Evolutionary conservation across 2,329 filamentous ascomycete genomes (phyloP), one percentile per base, ranked within the genome.

Genomic region (Westerdykella ornata): DNA sequence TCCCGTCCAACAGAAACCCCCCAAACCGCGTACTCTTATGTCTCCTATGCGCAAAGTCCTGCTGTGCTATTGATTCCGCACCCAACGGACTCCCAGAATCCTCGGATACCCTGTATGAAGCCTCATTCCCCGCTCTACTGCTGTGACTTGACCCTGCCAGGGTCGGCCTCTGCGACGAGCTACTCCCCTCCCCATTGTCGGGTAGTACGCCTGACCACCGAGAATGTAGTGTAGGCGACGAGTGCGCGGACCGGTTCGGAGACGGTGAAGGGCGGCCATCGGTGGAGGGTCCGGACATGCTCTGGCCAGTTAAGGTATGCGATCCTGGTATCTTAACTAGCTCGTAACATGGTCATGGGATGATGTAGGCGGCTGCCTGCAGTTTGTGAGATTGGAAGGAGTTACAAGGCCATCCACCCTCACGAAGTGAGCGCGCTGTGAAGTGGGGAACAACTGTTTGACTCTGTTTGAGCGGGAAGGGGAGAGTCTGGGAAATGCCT

Each of bases 1-100:
- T 50, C 15, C 65, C 54, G 28, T 74, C 71, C 29, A 77, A 58
- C 32, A 77, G 52, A 43, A 72, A 72, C 26, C 69, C 68, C 17
- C 67, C 68, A 12, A 66, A 61, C 39, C 57, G 60, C 39, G 59
- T 55, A 4, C 52, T 44, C 16, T 58, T 51, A 34, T 58, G 58
- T 39, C 54, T 54, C 33, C 57, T 53, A 35, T 51, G 54, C 35
- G 55, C 55, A 50, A 62, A 60, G 43, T 65, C 62, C 30, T 56
- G 55, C 37, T 59, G 59, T 17, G 54, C 49, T 34, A 59, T 53
- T 2, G 52, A 47, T 7, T 60, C 59, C 11, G 35, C 44, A 5
- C 41, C 48, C 43, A 63, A 43, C 22, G 48, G 41, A 20, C 44
- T 51, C 5, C 35, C 46, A 9, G 53, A 49, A 14, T 36, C 32